Evolutionary conservation across 352 stramenopile genomes (phyloP), one percentile per base, ranked within the genome.

Genomic region (Peronospora destructor): DNA sequence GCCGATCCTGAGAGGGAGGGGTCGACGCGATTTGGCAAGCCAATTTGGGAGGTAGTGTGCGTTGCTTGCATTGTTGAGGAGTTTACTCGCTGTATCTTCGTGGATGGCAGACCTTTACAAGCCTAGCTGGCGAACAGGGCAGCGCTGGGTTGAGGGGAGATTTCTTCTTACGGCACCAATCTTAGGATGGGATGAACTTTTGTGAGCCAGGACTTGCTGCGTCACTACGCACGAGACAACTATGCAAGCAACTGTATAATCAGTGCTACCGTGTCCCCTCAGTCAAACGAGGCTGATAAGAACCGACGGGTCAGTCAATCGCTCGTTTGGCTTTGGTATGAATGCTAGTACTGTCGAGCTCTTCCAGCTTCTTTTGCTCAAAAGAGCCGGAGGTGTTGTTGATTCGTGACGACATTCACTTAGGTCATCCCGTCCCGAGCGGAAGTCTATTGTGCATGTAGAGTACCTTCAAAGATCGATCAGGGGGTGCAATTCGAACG

Each of bases 231-330:
- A 38, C 44, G 32, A 59, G 51, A 39, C 44, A 48, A 28, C 53
- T 63, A 66, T 32, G 28, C 28, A 32, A 66, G 44, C 58, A 66
- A 66, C 17, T 66, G 58, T 45, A 66, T 66, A 28, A 53, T 66
- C 58, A 63, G 39, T 17, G 11, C 51, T 32, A 34, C 43, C 49
- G 42, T 32, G 51, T 61, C 45, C 51, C 0, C 4, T 26, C 23
- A 6, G 28, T 32, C 12, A 3, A 12, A 32, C 10, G 12, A 32
- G 28, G 23, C 4, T 32, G 3, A 12, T 2, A 12, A 32, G 4
- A 32, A 32, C 10, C 3, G 28, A 32, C 12, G 28, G 28, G 28
- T 12, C 28, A 32, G 6, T 32, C 28, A 11, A 3, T 3, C 4
- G 7, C 30, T 51, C 50, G 37, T 28, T 49, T 56, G 5, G 25